Evolutionary conservation across 345 rosid genomes (phyloP).

Genomic region (Capsella bursapastoris): DNA sequence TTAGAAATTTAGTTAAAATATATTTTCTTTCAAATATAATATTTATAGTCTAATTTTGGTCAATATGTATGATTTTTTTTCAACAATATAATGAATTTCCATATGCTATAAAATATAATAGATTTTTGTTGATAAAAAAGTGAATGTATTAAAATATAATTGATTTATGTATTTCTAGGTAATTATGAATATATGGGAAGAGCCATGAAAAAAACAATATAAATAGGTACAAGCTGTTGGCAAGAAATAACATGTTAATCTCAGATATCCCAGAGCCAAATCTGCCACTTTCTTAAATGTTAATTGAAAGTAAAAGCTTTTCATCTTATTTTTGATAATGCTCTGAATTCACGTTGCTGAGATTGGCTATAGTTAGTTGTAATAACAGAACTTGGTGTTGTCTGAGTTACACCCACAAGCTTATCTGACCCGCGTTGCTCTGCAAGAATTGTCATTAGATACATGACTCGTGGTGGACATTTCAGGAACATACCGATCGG

Average conservation of each 20-base stretch:
- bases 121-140: neutral
- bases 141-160: neutral
- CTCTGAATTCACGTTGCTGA: too few relatives aligned
- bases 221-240: neutral
- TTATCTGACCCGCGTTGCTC: too few relatives aligned
- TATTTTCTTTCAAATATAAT: neutral
- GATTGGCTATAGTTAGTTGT: too few relatives aligned
- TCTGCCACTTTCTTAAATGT: too few relatives aligned
- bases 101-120: neutral
- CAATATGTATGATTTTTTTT: neutral
- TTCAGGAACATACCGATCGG: neutral
- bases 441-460: too few relatives aligned
- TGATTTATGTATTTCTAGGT: too few relatives aligned
- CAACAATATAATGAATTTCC: neutral
- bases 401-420: too few relatives aligned
- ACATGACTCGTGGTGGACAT: too few relatives aligned
- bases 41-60: neutral
- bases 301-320: too few relatives aligned
- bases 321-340: too few relatives aligned
- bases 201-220: neutral
- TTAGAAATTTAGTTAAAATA: neutral
- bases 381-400: too few relatives aligned
- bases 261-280: too few relatives aligned
- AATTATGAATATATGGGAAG: neutral
- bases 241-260: neutral